phyloP scores from a whole-genome alignment of 2,329 filamentous ascomycete species.

The Leptosphaerulina australis region DNA sequence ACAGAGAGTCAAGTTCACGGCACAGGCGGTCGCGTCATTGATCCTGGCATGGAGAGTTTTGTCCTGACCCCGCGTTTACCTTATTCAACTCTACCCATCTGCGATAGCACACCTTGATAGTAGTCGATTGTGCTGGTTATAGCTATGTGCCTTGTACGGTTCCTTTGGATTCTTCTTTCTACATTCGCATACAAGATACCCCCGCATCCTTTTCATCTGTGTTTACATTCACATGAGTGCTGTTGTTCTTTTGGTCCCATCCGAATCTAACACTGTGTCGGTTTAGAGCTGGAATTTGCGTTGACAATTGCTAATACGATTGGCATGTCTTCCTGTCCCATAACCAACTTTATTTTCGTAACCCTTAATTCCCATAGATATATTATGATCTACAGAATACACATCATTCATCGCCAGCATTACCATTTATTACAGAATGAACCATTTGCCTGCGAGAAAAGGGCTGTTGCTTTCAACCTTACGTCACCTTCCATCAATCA shows the following conservation, averaged over 20 bases:
- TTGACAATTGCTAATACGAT: not conserved
- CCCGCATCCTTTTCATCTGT: not conserved
- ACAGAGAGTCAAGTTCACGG: conserved; percentile 32
- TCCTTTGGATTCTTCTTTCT: not conserved
- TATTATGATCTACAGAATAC: not conserved
- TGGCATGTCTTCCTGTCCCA: not conserved
- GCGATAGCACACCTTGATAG: not conserved
- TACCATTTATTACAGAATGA: not conserved
- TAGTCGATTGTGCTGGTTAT: not conserved
- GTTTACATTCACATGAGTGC: not conserved
- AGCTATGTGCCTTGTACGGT: not conserved
- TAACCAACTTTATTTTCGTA: no score
- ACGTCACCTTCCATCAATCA: not conserved
- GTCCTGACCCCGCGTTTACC: not conserved
- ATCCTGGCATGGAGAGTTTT: not conserved
- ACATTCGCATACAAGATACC: conserved; percentile 2
- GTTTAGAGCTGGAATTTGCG: no score
- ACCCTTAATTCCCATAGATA: not conserved
- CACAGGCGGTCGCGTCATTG: conserved; percentile 36
- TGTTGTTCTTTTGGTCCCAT: no score
- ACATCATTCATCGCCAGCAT: not conserved
- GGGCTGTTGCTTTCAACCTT: not conserved
- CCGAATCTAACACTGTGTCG: not conserved
- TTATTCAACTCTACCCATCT: no score
- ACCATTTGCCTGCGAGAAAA: not conserved